Percentiles rank a stretch among this genome's conserved stretches.
Evolutionary conservation across 2,329 filamentous ascomycete genomes (phyloP).

Genomic region (Fusarium napiforme): DNA sequence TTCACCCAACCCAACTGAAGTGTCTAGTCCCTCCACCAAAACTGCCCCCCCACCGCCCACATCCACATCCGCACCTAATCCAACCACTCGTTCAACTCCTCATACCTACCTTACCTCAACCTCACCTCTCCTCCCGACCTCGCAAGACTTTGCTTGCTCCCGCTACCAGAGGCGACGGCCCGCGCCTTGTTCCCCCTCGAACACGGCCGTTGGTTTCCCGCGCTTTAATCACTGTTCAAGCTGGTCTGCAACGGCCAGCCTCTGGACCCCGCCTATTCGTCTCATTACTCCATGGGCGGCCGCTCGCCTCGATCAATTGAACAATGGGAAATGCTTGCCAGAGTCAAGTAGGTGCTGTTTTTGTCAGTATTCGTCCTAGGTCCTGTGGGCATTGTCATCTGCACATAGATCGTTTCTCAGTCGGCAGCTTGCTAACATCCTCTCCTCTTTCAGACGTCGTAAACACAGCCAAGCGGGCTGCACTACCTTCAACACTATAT

Average conservation of each 20-base stretch:
- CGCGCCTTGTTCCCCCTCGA: conserved; percentile 22
- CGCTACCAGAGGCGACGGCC: conserved; percentile 38
- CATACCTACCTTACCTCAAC: conserved; percentile 33
- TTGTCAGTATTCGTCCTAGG: conserved; percentile 24
- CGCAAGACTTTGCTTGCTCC: conserved; percentile 24
- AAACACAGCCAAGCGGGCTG: conserved; percentile 54
- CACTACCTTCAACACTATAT: conserved; percentile 41
- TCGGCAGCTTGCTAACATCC: conserved; percentile 23
- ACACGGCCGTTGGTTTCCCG: conserved; percentile 22
- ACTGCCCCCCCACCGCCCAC: conserved; percentile 42
- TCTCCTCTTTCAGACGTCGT: conserved; percentile 52
- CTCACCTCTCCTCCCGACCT: conserved; percentile 27
- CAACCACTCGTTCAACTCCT: conserved; percentile 36
- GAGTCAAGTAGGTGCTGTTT: conserved; percentile 55
- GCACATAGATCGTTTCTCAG: neutral
- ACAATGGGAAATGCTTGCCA: conserved; percentile 60
- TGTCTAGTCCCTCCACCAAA: conserved; percentile 32
- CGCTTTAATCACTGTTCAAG: conserved; percentile 13
- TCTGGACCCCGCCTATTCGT: conserved; percentile 31
- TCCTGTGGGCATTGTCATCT: conserved; percentile 5
- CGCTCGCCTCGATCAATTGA: conserved; percentile 55
- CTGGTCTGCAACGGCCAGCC: conserved; percentile 36
- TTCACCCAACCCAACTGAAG: conserved; percentile 20
- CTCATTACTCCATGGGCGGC: conserved; percentile 56
- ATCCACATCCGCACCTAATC: conserved; percentile 35